A percentile compares a stretch with the other conserved stretches of the same genome.
Conservation (phyloP, 441 rosid species). For the Hura crepitans region DNA sequence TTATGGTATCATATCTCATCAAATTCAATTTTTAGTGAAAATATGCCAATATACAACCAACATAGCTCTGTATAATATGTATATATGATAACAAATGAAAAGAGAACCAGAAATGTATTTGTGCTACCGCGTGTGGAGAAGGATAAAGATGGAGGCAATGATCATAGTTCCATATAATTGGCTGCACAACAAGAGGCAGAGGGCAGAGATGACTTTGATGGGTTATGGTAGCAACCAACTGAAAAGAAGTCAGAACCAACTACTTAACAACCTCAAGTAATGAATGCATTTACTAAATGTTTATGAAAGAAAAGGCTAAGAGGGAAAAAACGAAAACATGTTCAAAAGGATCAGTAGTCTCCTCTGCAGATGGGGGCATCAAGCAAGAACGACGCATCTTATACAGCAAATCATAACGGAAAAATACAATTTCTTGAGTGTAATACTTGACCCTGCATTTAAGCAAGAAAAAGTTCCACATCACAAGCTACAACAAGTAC, state of each 20-base stretch:
- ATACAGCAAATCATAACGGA: conserved; percentile 78
- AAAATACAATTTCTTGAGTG: conserved; percentile 88
- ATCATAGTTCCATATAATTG: conserved; percentile 92
- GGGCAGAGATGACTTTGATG: conserved; percentile 98
- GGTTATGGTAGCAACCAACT: conserved; percentile 89
- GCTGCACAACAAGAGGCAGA: conserved; percentile 82
- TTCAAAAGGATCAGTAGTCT: conserved; percentile 74
- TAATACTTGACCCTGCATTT: conserved; percentile 74
- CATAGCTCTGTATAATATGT: background rate
- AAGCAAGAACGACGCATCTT: conserved; percentile 95
- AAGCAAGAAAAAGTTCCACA: background rate
- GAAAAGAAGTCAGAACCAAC: conserved; percentile 29
- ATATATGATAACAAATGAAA: background rate
- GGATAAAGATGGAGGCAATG: conserved; percentile 88
- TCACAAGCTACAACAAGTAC: background rate
- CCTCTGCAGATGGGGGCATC: conserved; percentile 79
- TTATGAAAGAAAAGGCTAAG: background rate
- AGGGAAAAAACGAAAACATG: conserved; percentile 48
- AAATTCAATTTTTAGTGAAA: background rate
- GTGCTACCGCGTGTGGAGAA: conserved; percentile 70
- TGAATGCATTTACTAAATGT: conserved; percentile 1
- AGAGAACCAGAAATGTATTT: background rate
- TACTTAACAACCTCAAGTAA: conserved; percentile 13
- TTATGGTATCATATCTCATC: background rate
- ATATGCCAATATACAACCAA: background rate